Conservation (phyloP, 139 green algal species). For the Zygnema cylindricum region DNA sequence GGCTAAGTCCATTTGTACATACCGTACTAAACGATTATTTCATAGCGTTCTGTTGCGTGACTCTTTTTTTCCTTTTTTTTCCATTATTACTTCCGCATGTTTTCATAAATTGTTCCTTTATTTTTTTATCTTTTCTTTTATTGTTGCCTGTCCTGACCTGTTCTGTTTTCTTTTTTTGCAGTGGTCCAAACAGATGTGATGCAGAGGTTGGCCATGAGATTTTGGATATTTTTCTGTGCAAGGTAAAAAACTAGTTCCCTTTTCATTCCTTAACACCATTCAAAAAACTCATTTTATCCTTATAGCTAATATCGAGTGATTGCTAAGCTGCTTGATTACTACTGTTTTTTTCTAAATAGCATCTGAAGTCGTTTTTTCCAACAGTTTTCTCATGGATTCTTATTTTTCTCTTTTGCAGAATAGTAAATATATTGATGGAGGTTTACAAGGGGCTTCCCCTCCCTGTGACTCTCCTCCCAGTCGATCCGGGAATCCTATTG, state of each 20-base stretch:
- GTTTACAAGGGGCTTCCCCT: not conserved
- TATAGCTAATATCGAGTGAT: not conserved
- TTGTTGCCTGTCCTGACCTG: too few relatives aligned
- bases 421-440: not conserved
- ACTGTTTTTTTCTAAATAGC: not conserved
- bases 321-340: not conserved
- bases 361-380: not conserved
- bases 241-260: not conserved
- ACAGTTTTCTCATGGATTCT: not conserved
- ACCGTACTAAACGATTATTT: too few relatives aligned
- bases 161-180: too few relatives aligned
- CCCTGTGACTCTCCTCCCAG: not conserved
- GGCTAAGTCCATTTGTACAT: too few relatives aligned
- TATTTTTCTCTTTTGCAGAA: not conserved
- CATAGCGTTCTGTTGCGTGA: too few relatives aligned
- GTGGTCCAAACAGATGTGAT: not conserved
- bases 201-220: not conserved
- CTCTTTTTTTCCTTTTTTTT: too few relatives aligned
- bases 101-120: too few relatives aligned
- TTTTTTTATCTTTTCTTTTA: too few relatives aligned
- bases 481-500: not conserved
- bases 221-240: not conserved
- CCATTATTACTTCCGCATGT: too few relatives aligned
- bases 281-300: not conserved
- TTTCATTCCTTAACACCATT: not conserved